Evolutionary conservation across 257 asterid genomes (phyloP), one percentile per base, ranked within the genome.

Genomic region (Nicotiana knightiana): DNA sequence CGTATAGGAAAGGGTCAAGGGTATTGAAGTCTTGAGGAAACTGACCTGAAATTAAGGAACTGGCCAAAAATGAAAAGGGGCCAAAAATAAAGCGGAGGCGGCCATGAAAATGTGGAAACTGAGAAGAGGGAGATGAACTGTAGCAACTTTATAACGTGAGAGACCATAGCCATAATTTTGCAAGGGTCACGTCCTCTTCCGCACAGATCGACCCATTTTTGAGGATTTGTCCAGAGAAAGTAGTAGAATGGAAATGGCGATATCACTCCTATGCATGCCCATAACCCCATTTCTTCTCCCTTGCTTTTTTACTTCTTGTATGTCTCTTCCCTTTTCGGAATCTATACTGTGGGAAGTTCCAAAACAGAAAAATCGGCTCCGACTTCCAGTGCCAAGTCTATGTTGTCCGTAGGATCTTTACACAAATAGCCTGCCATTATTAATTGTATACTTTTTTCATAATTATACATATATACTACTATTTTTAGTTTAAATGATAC

Each of bases 41-140:
- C 71, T 13, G 54, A 96, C 99, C 99, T 96, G 92, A 93, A 88
- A 85, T 96, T 96, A 66, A 96, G 95, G 83, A 94, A 94, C 89
- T 96, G 97, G 33, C 99, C 98, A 63, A 87, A 87, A 18, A 91
- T 1, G 83, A 96, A 91, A 81, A 94, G 95, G 21, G 92, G 94
- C 96, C 97, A 96, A 87, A 94, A 94, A 89, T 88, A 94, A 86
- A 92, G 37, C 0, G 98, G 97, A 65, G 97, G 99, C 66, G 99
- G 98, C 97, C 98, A 94, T n/a, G 91, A 90, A 63, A 94, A 83
- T 18, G 90, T 82, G 77, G 97, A 90, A 26, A 96, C 99, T 3
- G 94, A 88, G 9, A 85, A 84, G 3, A 96, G 88, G 67, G 98
- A 89, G 6, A 87, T 7, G 82, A 94, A 86, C 85, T 96, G 99